phyloP scores from a whole-genome alignment of 2,329 filamentous ascomycete species.

The Claviceps humidiphila region DNA sequence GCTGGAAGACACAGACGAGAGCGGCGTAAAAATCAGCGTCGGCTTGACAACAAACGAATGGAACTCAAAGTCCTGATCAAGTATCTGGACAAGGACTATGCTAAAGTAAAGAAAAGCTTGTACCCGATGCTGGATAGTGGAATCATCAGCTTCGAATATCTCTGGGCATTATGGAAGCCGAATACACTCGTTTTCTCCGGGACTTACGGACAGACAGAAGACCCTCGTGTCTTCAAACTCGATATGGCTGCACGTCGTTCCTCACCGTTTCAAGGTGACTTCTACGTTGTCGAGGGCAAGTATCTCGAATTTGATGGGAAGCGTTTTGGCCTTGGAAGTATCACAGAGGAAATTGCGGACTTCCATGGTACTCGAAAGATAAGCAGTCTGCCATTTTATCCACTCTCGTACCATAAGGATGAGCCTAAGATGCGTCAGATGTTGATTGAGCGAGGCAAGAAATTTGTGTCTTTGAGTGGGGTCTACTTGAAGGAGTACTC shows the following conservation, averaged over 20 bases:
- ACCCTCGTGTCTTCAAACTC: slow-evolving; percentile 72
- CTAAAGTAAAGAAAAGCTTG: slow-evolving; percentile 60
- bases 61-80: slow-evolving; percentile 61
- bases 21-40: slow-evolving; percentile 47
- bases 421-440: slow-evolving; percentile 48
- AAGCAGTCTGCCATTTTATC: slow-evolving; percentile 62
- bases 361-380: slow-evolving; percentile 80
- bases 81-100: slow-evolving; percentile 73
- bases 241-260: slow-evolving; percentile 60
- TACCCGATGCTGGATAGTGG: slow-evolving; percentile 70
- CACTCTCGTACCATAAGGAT: slow-evolving; percentile 67
- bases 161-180: slow-evolving; percentile 84
- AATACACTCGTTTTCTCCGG: slow-evolving; percentile 66
- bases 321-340: slow-evolving; percentile 61
- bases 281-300: slow-evolving; percentile 62
- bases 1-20: slow-evolving; percentile 37
- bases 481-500: slow-evolving; percentile 75
- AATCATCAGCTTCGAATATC: slow-evolving; percentile 74
- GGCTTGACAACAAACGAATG: slow-evolving; percentile 41
- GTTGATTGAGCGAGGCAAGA: slow-evolving; percentile 70
- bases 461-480: slow-evolving; percentile 68
- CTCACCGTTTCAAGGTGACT: slow-evolving; percentile 58
- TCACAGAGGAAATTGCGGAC: slow-evolving; percentile 53
- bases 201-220: slow-evolving; percentile 63
- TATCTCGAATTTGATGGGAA: slow-evolving; percentile 88